phyloP scores from a whole-genome alignment of 495 filamentous ascomycete species.

The Recurvomyces mirabilis region DNA sequence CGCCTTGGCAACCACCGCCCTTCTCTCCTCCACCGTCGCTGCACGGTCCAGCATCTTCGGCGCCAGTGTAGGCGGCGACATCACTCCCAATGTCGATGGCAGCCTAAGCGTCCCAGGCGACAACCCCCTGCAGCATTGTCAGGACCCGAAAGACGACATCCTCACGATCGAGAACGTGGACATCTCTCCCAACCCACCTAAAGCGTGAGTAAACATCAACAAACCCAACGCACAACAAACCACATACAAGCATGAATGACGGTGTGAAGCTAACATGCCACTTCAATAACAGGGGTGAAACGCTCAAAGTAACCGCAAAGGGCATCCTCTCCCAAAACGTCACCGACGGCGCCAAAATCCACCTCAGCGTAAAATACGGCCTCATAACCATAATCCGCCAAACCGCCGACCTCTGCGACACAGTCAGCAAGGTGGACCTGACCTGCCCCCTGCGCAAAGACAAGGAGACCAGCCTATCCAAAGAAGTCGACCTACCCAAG shows the following conservation, averaged over 20 bases:
- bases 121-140: slow-evolving; percentile 67
- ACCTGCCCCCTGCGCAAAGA: slow-evolving; percentile 79
- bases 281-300: slow-evolving; percentile 49
- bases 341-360: slow-evolving; percentile 64
- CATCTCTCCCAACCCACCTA: slow-evolving; percentile 74
- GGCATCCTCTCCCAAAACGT: slow-evolving; percentile 60
- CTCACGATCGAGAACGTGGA: slow-evolving; percentile 70
- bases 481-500: slow-evolving; percentile 73
- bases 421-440: slow-evolving; percentile 76
- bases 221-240: slow-evolving; percentile 1
- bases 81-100: slow-evolving; percentile 23
- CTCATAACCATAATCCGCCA: slow-evolving; percentile 78
- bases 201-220: slow-evolving; percentile 60
- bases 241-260: not conserved
- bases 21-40: slow-evolving; percentile 22
- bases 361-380: slow-evolving; percentile 83
- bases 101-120: slow-evolving; percentile 51
- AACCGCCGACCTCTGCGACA: slow-evolving; percentile 70
- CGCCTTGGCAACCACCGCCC: slow-evolving; percentile 18
- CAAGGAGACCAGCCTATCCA: slow-evolving; percentile 50
- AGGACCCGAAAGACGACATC: slow-evolving; percentile 46
- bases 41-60: slow-evolving; percentile 21
- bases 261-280: slow-evolving; percentile 2
- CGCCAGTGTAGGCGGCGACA: slow-evolving; percentile 5
- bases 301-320: slow-evolving; percentile 65